Conservation (phyloP, 306 rosid genomes). For the Glycyrrhiza uralensis region DNA sequence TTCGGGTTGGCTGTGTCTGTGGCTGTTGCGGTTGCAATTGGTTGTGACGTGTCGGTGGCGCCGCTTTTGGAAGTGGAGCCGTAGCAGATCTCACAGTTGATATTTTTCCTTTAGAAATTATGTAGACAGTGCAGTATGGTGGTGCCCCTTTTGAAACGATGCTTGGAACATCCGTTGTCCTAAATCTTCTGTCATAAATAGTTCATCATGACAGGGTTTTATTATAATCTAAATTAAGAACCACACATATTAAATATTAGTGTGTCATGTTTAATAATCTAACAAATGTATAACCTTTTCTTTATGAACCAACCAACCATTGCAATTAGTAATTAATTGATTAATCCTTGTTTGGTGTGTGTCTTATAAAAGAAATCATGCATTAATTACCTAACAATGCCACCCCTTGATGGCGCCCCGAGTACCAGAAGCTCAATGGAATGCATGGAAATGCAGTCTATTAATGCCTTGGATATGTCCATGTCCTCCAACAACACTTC, state of each 20-base stretch:
- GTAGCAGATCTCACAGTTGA: slow-evolving; percentile 49
- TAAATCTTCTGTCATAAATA: slow-evolving; percentile 59
- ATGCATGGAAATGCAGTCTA: slow-evolving; percentile 33
- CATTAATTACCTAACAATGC: slow-evolving; percentile 76
- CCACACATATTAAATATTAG: too few relatives aligned
- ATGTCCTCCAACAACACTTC: slow-evolving; percentile 59
- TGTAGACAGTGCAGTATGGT: slow-evolving; percentile 63
- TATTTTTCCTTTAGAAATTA: slow-evolving; percentile 64
- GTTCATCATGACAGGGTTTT: too few relatives aligned
- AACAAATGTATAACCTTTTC: too few relatives aligned
- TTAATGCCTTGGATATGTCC: slow-evolving; percentile 58
- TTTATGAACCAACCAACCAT: too few relatives aligned
- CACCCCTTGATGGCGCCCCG: slow-evolving; percentile 61
- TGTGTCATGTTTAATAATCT: too few relatives aligned
- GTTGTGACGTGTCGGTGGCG: neutral
- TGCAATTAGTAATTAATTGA: too few relatives aligned
- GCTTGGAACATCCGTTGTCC: slow-evolving; percentile 52
- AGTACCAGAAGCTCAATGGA: slow-evolving; percentile 65
- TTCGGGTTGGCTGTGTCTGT: neutral
- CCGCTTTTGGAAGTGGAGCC: slow-evolving; percentile 25
- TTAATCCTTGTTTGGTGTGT: too few relatives aligned
- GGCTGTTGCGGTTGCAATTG: neutral
- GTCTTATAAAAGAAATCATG: too few relatives aligned
- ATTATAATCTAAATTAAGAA: too few relatives aligned
- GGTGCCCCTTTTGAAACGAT: slow-evolving; percentile 60